Base-by-base conservation (phyloP, 1,284 basidiomycete species). In the Cystobasidium slooffiae region DNA sequence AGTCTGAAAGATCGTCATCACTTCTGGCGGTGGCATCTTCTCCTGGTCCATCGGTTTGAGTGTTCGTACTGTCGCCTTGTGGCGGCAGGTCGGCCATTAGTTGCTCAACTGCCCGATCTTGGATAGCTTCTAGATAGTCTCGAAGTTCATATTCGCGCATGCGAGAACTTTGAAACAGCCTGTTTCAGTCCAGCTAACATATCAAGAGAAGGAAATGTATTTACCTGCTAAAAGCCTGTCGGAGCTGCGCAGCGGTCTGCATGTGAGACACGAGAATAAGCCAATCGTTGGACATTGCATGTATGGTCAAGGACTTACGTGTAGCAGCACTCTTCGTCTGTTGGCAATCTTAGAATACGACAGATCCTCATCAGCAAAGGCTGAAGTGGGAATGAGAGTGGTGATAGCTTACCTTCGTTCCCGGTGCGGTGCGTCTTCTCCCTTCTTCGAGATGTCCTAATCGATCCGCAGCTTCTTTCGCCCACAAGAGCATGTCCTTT, bases 321-420 rank as follows among this genome's bases (percentile, higher is more conserved):
- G 84, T 31, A 92, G 82, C 51, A 93, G 81, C 0, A 88, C 88
- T 80, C 89, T 90, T 61, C 91, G 85, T 66, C 90, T 85, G 24
- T 84, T 81, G 0, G 87, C 85, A 70, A 89, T 55, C 64, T 66
- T 31, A 14, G 8, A 20, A 8, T 1, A 41, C 3, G 24, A 4
- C 24, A 20, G 31, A n/a, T 22, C 44, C 6, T n/a, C 7, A 37
- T 10, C 22, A 53, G 37, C 37, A 12, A 24, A 6, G n/a, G 43
- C 18, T 14, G 31, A 31, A 31, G 31, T 63, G 31, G 44, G 0
- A 18, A 10, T 6, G 12, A 31, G 9, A 39, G 46, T 5, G 6
- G 16, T 18, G 16, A 16, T 6, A n/a, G 12, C 64, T 41, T 41
- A 66, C 83, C 78, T 87, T 86, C 75, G 82, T 88, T 58, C 87